Conservation (phyloP, 2,329 filamentous ascomycete species). For the Bipolaris bicolor region DNA sequence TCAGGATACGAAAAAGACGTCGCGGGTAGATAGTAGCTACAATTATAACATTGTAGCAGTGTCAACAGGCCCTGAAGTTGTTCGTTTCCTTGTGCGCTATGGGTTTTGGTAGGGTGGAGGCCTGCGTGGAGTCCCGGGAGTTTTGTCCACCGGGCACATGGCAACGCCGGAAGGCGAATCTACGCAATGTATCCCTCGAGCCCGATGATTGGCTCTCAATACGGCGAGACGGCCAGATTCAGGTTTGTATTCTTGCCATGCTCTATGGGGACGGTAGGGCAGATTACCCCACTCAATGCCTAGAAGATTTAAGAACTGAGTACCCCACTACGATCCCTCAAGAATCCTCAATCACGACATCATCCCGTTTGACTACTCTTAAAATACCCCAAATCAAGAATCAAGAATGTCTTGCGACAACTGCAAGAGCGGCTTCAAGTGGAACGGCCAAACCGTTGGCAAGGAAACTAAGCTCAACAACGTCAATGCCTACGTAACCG, state of each 20-base stretch:
- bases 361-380: not conserved
- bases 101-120: no score
- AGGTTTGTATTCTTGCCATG: not conserved
- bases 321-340: constrained; percentile 3
- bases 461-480: constrained; percentile 48
- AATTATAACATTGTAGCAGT: no score
- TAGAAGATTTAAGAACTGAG: constrained; percentile 5
- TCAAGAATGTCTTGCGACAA: constrained; percentile 42
- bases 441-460: constrained; percentile 48
- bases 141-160: not conserved
- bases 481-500: constrained; percentile 51
- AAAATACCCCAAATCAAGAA: not conserved
- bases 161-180: not conserved
- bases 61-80: no score
- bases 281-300: constrained; percentile 7
- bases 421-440: constrained; percentile 50
- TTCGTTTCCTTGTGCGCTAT: no score
- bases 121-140: no score
- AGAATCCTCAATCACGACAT: constrained; percentile 1
- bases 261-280: not conserved
- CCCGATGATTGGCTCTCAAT: constrained; percentile 7
- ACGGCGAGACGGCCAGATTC: not conserved
- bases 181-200: not conserved
- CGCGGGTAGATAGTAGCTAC: no score
- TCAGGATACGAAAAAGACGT: no score